A percentile compares a stretch with the other conserved stretches of the same genome.
Conservation (phyloP, 345 rosid genomes). For the Kernera saxatilis region DNA sequence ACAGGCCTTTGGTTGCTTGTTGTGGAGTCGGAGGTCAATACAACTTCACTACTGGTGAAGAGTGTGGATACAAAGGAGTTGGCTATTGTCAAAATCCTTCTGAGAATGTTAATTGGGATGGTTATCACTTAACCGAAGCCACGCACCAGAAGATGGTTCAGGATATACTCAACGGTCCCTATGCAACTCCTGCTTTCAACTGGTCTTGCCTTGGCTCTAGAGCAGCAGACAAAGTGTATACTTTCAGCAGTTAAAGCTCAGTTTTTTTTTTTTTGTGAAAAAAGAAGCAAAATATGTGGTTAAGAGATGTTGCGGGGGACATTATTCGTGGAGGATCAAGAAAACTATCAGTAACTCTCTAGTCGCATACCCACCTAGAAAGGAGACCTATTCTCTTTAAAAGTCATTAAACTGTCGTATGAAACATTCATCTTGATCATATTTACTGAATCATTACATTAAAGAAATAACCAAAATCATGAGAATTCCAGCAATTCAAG, state of each 20-base stretch:
- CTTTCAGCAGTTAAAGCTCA: background rate
- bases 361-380: too few species aligned
- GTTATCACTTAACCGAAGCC: slow-evolving; percentile 35
- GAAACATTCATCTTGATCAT: too few species aligned
- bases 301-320: too few species aligned
- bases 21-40: slow-evolving; percentile 44
- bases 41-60: slow-evolving; percentile 22
- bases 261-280: too few species aligned
- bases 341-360: too few species aligned
- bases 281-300: background rate
- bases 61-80: slow-evolving; percentile 24
- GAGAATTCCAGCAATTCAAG: too few species aligned
- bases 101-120: slow-evolving; percentile 43
- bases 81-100: slow-evolving; percentile 32
- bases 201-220: slow-evolving; percentile 14
- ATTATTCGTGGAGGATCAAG: too few species aligned
- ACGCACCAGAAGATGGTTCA: slow-evolving; percentile 13
- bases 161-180: slow-evolving; percentile 21
- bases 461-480: too few species aligned
- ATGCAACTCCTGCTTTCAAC: slow-evolving; percentile 19
- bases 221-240: background rate
- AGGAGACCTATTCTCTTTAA: too few species aligned
- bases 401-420: too few species aligned
- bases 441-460: too few species aligned
- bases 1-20: slow-evolving; percentile 30